phyloP scores from a whole-genome alignment of 2,329 filamentous ascomycete genomes.

The Aspergillus ochraceoroseus region DNA sequence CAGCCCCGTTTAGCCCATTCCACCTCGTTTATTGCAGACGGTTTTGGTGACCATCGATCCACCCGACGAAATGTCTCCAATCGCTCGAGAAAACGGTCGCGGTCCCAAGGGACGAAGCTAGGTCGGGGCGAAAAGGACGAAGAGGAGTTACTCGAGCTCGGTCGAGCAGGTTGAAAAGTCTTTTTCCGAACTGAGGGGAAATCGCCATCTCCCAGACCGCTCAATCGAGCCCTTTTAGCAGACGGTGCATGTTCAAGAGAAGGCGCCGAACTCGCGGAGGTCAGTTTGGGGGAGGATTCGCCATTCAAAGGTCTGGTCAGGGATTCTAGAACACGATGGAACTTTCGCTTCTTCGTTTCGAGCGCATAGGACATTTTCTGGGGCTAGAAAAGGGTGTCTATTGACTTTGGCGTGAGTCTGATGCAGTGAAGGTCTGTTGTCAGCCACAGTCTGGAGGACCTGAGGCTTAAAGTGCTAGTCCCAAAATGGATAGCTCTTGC shows the following conservation, averaged over 20 bases:
- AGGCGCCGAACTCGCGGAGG: constrained; percentile 18
- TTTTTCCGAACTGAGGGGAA: constrained; percentile 25
- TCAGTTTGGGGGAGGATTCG: constrained; percentile 21
- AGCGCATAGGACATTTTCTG: constrained; percentile 43
- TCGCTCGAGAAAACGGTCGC: constrained; percentile 72
- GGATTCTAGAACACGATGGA: constrained; percentile 45
- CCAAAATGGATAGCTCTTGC: constrained; percentile 17
- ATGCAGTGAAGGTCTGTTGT: not conserved
- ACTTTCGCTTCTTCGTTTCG: constrained; percentile 47
- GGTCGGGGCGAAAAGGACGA: constrained; percentile 44
- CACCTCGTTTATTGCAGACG: constrained; percentile 76
- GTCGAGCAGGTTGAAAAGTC: constrained; percentile 27
- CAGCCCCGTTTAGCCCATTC: constrained; percentile 94
- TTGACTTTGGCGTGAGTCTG: not conserved
- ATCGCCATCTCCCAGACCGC: constrained; percentile 20
- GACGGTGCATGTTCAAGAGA: constrained; percentile 28
- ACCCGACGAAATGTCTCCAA: constrained; percentile 86
- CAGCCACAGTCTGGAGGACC: constrained; percentile 1
- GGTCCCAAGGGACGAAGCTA: constrained; percentile 81
- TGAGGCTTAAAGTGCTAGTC: constrained; percentile 17
- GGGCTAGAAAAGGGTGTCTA: not conserved
- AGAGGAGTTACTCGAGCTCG: constrained; percentile 28
- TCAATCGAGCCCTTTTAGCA: constrained; percentile 36
- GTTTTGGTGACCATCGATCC: constrained; percentile 90
- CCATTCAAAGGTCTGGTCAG: constrained; percentile 34